Base-by-base conservation (phyloP, 371 early-diverging fungal genomes). In the Mucor piriformis region DNA sequence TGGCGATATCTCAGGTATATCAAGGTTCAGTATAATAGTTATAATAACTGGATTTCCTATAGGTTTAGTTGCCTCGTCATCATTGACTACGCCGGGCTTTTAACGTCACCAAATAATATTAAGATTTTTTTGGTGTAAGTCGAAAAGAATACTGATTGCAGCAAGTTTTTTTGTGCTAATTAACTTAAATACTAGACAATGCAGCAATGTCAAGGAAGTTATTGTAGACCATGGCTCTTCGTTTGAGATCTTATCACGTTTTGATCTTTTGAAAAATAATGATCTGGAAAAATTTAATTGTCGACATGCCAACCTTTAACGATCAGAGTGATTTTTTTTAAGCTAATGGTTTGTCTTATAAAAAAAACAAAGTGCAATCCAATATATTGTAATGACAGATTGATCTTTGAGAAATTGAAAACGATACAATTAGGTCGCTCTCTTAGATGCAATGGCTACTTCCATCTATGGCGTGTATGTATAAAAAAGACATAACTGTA, bases 171-270 rank as follows among this genome's bases (percentile, higher is more conserved):
- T 58, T 42, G 50, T 58, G 40, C 50, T 58, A 58, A 58, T 50
- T 50, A 58, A 50, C 50, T 58, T 50, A 42, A 58, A 58, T 50
- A 58, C 58, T 58, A 58, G 58, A 50, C 58, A 58, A 54, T 57
- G 52, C 56, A 55, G 46, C 55, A 64, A 59, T 50, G 55, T 64
- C 52, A 49, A 59, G 21, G 65, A 59, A 59, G 40, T 29, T 29
- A 7, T 29, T 29, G 40, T 66, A 51, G 66, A 66, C 49, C 60
- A 60, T 66, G 57, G 54, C 53, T 66, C 57, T 51, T 57, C 57
- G 57, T 60, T 66, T 57, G 66, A 66, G 61, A 60, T 60, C 48
- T 60, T 66, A 48, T 60, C 60, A 59, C 57, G 62, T 50, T 61
- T 54, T 63, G 57, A 52, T 40, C 40, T 40, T 40, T 40, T 40